Evolutionary conservation across 768 basidiomycete species (phyloP), one percentile per base, ranked within the genome.

Genomic region (Dioszegia hungarica): DNA sequence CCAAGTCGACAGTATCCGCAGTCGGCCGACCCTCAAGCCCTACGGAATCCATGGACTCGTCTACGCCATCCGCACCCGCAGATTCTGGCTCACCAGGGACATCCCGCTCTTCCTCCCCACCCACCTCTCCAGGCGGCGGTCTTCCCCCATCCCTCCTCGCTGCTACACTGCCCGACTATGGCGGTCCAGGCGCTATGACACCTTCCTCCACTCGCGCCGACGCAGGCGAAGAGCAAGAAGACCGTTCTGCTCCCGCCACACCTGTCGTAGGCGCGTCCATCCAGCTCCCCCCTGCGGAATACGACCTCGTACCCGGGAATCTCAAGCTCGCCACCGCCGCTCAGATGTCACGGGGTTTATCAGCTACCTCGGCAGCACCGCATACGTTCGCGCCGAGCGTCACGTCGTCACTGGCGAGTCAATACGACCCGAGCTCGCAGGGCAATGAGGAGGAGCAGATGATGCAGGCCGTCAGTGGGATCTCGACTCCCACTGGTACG

Each of bases 121-220:
- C 66, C 11, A 62, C 66, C 11, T 67, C 66, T 4, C 63, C 61
- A 12, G 64, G 64, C 20, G 40, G 38, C 27, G 56, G 40, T n/a
- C 36, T 61, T 1, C 54, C 57, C 3, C 34, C 43, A n/a, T 33
- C 37, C 8, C 53, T 72, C 0, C 59, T 72, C 5, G 54, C 62
- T 43, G 63, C 70, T 14, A 66, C 66, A 3, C 57, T 72, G 2
- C 70, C 70, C 2, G 55, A 65, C 29, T 49, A 50, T n/a, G 56
- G 53, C 22, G 64, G 62, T 9, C 48, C 69, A n/a, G 70, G 67
- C 4, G 58, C 63, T 0, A 50, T 59, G 52, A 72, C 70, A 0
- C 70, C 70, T 22, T 69, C 67, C 8, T 72, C 70, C 0, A 72
- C 70, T 9, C 59, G 57, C 40, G 70, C 70, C 0, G 70, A 72